Percentiles rank a stretch among this genome's conserved stretches.
phyloP scores from a whole-genome alignment of 768 basidiomycete species.

The Russula olivacea region DNA sequence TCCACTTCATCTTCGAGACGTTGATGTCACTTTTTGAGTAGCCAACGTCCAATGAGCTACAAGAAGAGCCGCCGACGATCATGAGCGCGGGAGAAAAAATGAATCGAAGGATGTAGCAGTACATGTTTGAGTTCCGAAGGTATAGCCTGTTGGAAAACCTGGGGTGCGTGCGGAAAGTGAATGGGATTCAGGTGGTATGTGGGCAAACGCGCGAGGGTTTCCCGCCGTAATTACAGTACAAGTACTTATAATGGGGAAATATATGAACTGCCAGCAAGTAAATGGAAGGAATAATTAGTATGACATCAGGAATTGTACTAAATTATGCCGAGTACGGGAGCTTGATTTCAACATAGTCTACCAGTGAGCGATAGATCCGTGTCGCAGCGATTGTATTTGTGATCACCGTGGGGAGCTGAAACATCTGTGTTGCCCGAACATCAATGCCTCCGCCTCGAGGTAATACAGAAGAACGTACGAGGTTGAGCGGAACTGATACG shows the following conservation, averaged over 20 bases:
- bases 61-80: not conserved
- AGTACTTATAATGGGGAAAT: too few species aligned
- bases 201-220: too few species aligned
- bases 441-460: not conserved
- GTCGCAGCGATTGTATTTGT: not conserved
- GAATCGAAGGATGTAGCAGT: not conserved
- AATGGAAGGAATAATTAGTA: not conserved
- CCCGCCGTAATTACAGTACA: too few species aligned
- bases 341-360: too few species aligned
- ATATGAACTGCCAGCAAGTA: too few species aligned
- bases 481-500: not conserved
- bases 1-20: not conserved
- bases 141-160: too few species aligned
- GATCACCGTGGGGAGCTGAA: not conserved
- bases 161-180: too few species aligned
- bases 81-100: not conserved
- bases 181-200: too few species aligned
- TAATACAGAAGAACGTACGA: not conserved
- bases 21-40: not conserved
- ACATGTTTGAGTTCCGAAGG: not conserved
- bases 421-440: not conserved
- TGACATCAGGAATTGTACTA: too few species aligned
- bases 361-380: not conserved
- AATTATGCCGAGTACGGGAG: too few species aligned
- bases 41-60: not conserved